Conservation (phyloP, 176 grass and related monocot genomes). For the Phragmites australis region DNA sequence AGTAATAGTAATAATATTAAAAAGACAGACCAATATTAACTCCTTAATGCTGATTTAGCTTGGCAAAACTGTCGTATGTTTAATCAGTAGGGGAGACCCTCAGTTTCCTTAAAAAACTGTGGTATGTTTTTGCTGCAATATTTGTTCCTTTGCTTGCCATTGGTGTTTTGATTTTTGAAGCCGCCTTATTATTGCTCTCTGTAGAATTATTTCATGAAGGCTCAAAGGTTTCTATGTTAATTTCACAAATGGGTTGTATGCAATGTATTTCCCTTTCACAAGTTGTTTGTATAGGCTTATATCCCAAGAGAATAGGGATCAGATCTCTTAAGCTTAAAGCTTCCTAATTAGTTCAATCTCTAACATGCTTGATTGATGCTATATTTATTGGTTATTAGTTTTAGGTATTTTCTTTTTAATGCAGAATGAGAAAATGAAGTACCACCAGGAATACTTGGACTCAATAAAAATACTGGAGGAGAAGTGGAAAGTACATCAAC, state of each 20-base stretch:
- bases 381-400: slow-evolving; percentile 17
- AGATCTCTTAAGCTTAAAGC: slow-evolving; percentile 1
- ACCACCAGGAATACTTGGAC: slow-evolving; percentile 91
- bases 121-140: background rate
- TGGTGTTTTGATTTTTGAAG: background rate
- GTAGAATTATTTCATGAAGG: background rate
- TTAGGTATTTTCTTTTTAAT: slow-evolving; percentile 4
- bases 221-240: slow-evolving; percentile 9
- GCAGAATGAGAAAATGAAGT: slow-evolving; percentile 86
- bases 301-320: background rate
- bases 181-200: background rate
- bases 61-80: background rate
- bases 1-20: no score
- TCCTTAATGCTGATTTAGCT: background rate
- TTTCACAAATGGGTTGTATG: no score
- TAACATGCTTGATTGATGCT: slow-evolving; percentile 26
- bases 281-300: slow-evolving; percentile 1
- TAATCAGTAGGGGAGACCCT: background rate
- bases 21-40: no score
- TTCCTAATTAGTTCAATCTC: slow-evolving; percentile 24
- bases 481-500: slow-evolving; percentile 88
- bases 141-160: background rate
- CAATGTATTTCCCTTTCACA: no score
- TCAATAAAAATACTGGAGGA: slow-evolving; percentile 92
- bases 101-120: background rate